Percentiles rank a stretch among this genome's conserved stretches.
Evolutionary conservation across 371 early-diverging fungal species (phyloP).

Genomic region (Mortierella sp.): DNA sequence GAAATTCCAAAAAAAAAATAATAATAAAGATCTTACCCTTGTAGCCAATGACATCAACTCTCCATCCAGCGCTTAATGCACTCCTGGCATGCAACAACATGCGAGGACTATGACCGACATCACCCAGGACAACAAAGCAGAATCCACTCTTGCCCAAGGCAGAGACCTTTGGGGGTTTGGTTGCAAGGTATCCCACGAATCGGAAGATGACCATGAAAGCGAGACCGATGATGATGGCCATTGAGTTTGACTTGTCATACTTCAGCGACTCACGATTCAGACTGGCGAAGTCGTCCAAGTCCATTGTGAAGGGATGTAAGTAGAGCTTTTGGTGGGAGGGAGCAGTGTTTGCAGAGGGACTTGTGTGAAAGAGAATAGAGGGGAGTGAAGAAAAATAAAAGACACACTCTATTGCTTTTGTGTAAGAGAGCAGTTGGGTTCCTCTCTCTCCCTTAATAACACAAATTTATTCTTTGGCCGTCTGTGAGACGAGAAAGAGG

Average conservation of each 20-base stretch:
- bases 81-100: slow-evolving; percentile 94
- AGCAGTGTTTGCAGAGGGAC: slow-evolving; percentile 1
- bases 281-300: slow-evolving; percentile 31
- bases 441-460: not conserved
- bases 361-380: not conserved
- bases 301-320: not conserved
- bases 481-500: not conserved
- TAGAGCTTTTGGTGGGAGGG: not conserved
- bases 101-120: slow-evolving; percentile 95
- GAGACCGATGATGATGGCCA: slow-evolving; percentile 52
- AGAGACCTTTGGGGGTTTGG: slow-evolving; percentile 31
- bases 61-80: slow-evolving; percentile 71
- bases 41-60: slow-evolving; percentile 91
- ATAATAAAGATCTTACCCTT: slow-evolving; percentile 60
- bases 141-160: slow-evolving; percentile 34
- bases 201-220: slow-evolving; percentile 57
- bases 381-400: not conserved
- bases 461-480: not conserved
- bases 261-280: slow-evolving; percentile 42
- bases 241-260: slow-evolving; percentile 46
- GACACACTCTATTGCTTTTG: not conserved
- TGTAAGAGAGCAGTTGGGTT: not conserved
- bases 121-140: slow-evolving; percentile 87
- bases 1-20: not conserved
- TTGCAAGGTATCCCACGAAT: slow-evolving; percentile 43